Evolutionary conservation across 805 yeast genomes (phyloP), one percentile per base, ranked within the genome.

Genomic region (Torulaspora indica): DNA sequence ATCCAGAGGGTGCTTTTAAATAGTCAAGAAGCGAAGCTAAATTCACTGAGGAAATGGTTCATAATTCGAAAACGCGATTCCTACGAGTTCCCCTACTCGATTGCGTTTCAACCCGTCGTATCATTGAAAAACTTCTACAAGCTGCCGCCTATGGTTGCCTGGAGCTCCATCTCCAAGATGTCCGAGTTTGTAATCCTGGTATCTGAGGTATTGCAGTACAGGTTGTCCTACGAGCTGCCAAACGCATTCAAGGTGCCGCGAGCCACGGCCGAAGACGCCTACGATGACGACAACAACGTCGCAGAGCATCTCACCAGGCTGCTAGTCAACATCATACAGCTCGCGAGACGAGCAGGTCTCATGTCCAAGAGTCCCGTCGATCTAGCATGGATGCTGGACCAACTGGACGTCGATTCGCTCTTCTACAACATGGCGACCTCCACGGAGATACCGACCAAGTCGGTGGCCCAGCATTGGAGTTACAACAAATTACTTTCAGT

Each of bases 371-470:
- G 47, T 15, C 43, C 53, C 4, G 38, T 52, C 10, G 60, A 57
- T 33, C 32, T 54, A 3, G 45, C 44, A 0, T 45, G 54, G 51
- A 35, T 58, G 27, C 40, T 61, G 29, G 53, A 54, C 8, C 53
- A 53, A 27, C 52, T 57, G 40, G 66, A 61, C 37, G 42, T 60
- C 8, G 66, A 61, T 37, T 52, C 55, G n/a, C 40, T 60, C 20
- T 54, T 61, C 35, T 61, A 58, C 42, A 46, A 53, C 36, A 35
- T 55, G 44, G 42, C 45, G 18, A 46, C 40, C 32, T 30, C 40
- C 13, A 40, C 35, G n/a, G 37, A 45, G 35, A 45, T 51, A n/a
- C 45, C 47, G 30, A 45, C 54, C 30, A 43, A 44, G 32, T 39
- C 52, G 5, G 39, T 47, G 9, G 29, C 42, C 8, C 42, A 42